Evolutionary conservation across 2,329 filamentous ascomycete genomes (phyloP).

Genomic region (Alternaria sp.): DNA sequence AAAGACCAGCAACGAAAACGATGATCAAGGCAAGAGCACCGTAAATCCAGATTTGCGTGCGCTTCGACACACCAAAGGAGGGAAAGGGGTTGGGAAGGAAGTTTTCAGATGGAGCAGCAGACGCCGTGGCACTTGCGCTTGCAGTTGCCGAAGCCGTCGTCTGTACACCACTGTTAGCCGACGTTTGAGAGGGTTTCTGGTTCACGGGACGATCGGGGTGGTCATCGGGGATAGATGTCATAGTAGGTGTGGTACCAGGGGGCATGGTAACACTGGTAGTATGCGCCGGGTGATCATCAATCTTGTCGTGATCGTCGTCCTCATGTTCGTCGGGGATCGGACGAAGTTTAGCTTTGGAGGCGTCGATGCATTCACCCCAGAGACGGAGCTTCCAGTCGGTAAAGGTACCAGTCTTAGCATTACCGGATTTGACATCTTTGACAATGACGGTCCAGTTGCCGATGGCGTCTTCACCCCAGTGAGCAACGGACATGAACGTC

Average conservation of each 20-base stretch:
- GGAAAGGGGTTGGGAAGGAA: conserved; percentile 88
- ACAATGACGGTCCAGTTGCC: conserved; percentile 93
- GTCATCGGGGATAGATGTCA: conserved; percentile 56
- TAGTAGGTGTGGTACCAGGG: conserved; percentile 56
- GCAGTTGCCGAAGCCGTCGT: conserved; percentile 31
- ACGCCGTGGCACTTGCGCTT: conserved; percentile 25
- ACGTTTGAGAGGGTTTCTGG: conserved; percentile 59
- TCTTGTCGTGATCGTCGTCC: conserved; percentile 78
- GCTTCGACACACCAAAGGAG: conserved; percentile 86
- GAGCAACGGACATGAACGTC: conserved; percentile 98
- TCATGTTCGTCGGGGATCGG: conserved; percentile 86
- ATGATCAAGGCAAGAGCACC: conserved; percentile 85
- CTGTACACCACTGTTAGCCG: conserved; percentile 36
- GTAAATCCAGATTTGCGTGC: conserved; percentile 93
- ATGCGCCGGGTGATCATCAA: conserved; percentile 64
- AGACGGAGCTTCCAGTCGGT: conserved; percentile 93
- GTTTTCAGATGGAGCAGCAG: conserved; percentile 50
- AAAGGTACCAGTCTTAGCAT: conserved; percentile 80
- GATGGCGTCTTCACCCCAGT: conserved; percentile 90
- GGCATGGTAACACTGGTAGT: conserved; percentile 66
- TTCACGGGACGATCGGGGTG: conserved; percentile 66
- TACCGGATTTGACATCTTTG: conserved; percentile 78
- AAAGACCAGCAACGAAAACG: conserved; percentile 82
- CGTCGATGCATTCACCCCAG: conserved; percentile 89
- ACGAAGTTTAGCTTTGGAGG: conserved; percentile 73